phyloP scores from a whole-genome alignment of 805 yeast species.

The Suhomyces emberorum region DNA sequence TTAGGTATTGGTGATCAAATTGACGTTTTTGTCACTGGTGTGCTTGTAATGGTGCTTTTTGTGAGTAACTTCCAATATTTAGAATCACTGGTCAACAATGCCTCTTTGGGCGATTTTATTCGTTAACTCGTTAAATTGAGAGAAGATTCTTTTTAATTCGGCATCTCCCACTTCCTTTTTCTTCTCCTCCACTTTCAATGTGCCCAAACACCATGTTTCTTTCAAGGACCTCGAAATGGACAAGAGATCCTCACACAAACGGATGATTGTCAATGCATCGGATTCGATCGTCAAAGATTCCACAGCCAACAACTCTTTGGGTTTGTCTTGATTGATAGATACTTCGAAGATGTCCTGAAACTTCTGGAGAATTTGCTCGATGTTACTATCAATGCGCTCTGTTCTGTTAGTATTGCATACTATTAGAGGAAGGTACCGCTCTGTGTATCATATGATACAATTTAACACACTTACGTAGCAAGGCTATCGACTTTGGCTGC shows the following conservation, averaged over 20 bases:
- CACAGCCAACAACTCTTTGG: constrained; percentile 44
- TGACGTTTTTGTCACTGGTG: neutral
- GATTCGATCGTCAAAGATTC: constrained; percentile 56
- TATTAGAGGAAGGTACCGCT: no score
- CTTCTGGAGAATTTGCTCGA: constrained; percentile 50
- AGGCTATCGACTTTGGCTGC: constrained; percentile 45
- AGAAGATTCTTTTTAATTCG: constrained; percentile 22
- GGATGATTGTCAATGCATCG: constrained; percentile 47
- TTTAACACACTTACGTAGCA: constrained; percentile 30
- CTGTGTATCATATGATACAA: neutral
- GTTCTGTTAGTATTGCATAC: constrained; percentile 25
- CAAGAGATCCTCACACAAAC: constrained; percentile 52
- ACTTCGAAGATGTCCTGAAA: constrained; percentile 53
- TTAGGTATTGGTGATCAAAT: constrained; percentile 1
- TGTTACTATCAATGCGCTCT: constrained; percentile 51
- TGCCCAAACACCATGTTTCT: constrained; percentile 58
- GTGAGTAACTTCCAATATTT: no score
- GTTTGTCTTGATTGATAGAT: constrained; percentile 39
- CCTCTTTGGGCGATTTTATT: constrained; percentile 26
- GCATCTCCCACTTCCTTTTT: constrained; percentile 16
- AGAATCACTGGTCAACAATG: no score
- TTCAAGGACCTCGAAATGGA: constrained; percentile 46
- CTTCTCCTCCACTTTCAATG: constrained; percentile 35
- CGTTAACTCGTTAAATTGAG: constrained; percentile 33
- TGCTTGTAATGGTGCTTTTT: no score